Percentiles rank a stretch among this genome's conserved stretches.
phyloP scores from a whole-genome alignment of 768 basidiomycete species.

The Pleurotus pulmonarius region DNA sequence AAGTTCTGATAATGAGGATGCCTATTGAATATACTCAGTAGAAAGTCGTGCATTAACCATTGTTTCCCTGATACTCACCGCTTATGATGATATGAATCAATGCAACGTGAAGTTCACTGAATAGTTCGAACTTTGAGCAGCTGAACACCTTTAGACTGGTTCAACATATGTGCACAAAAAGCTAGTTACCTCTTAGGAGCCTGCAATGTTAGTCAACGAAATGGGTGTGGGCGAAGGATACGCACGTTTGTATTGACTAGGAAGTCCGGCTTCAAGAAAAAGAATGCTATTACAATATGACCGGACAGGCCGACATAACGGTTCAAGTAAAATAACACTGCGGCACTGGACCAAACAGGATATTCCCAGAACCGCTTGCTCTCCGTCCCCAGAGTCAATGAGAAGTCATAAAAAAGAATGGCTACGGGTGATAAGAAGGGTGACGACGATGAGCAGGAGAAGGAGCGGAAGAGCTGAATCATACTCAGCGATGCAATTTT shows the following conservation, averaged over 20 bases:
- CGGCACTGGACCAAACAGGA: conserved; percentile 23
- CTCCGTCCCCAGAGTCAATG: conserved; percentile 39
- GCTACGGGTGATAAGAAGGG: conserved; percentile 15
- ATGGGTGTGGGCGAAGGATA: background rate
- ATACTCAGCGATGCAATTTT: no score
- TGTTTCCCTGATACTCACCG: no score
- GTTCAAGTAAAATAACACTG: conserved; percentile 35
- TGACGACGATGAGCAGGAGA: no score
- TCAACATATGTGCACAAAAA: background rate
- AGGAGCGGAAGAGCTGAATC: no score
- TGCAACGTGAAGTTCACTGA: no score
- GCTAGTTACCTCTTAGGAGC: background rate
- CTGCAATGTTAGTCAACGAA: background rate
- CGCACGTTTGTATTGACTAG: background rate
- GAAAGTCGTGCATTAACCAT: no score
- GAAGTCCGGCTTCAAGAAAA: conserved; percentile 24
- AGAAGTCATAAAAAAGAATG: conserved; percentile 40
- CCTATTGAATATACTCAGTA: no score
- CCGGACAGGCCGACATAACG: conserved; percentile 35
- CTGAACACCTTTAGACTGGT: no score
- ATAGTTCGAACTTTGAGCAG: no score
- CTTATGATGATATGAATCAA: no score
- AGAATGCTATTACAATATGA: conserved; percentile 30
- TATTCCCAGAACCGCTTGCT: conserved; percentile 39
- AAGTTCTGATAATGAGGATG: no score